Conservation (phyloP, 129 eudicot species). For the Lactuca saligna region DNA sequence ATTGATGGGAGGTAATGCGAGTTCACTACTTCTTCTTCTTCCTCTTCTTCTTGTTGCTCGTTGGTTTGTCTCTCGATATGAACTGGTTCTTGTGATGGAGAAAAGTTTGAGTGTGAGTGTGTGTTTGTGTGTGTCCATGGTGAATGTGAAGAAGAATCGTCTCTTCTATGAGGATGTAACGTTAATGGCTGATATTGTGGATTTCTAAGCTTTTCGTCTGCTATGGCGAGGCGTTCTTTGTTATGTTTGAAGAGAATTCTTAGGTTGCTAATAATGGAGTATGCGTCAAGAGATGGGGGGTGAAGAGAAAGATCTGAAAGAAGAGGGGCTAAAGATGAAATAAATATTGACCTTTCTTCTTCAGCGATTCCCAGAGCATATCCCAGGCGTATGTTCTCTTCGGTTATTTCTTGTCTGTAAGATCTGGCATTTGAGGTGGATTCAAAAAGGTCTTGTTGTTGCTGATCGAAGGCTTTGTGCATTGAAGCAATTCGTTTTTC, state of each 20-base stretch:
- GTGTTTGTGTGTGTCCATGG: neutral
- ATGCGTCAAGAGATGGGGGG: constrained; percentile 73
- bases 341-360: constrained; percentile 74
- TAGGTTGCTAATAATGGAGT: constrained; percentile 71
- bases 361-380: constrained; percentile 76
- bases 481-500: constrained; percentile 77
- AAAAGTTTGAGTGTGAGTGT: neutral
- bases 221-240: constrained; percentile 25
- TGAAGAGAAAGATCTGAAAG: constrained; percentile 70
- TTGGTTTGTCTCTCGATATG: constrained; percentile 14
- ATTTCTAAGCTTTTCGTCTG: constrained; percentile 30
- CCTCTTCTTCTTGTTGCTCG: neutral
- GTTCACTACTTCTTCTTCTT: constrained; percentile 11
- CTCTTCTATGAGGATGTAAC: constrained; percentile 13
- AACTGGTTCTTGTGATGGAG: constrained; percentile 10
- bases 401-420: constrained; percentile 83
- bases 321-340: constrained; percentile 73
- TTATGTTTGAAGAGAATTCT: constrained; percentile 56
- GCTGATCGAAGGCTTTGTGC: constrained; percentile 86
- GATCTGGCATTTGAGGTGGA: constrained; percentile 84
- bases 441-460: constrained; percentile 73
- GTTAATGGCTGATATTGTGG: constrained; percentile 27
- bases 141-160: constrained; percentile 3
- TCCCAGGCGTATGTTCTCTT: constrained; percentile 79
- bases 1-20: constrained; percentile 42